Evolutionary conservation across 2,329 filamentous ascomycete genomes (phyloP), one percentile per base, ranked within the genome.

Genomic region (Curvularia sp.): DNA sequence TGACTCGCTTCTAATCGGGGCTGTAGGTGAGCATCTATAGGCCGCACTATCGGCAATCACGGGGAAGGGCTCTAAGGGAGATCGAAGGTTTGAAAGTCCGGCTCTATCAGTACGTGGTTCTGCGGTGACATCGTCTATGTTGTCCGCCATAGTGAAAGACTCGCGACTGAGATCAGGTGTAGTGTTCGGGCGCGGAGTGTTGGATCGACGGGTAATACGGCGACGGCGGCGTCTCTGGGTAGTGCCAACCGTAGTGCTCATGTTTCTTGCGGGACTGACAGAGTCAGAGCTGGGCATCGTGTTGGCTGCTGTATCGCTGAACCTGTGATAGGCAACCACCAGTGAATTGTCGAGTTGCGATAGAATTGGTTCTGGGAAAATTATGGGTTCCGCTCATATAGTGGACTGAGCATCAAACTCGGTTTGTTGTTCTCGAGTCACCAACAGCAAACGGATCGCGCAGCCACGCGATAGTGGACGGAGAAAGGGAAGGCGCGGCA

Each of bases 191-290:
- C 65, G 65, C 28, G 62, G 57, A 3, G 61, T 49, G 12, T 53
- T 49, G 25, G 65, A 59, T 32, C 64, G 60, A 39, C 69, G 71
- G 5, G 52, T 34, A 36, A 67, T 53, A 30, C 67, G 67, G 30
- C 67, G 67, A 3, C 28, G 43, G 28, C 43, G 43, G 52, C 66
- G 64, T 51, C 67, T 64, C 48, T 64, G 64, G 15, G 63, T 57
- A 15, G 56, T 61, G 25, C 65, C 53, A 23, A 55, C 48, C 8
- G 62, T 60, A 13, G 62, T 60, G 9, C 47, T 54, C 13, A 42
- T 36, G 32, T 32, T 45, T 23, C 51, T 49, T 10, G 63, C 28
- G 36, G 27, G 45, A 32, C 54, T 53, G 36, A 41, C 42, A 10
- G n/a, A n/a, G 25, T 57, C 36, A 21, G 23, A 18, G n/a, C 12